A percentile compares a stretch with the other conserved stretches of the same genome.
Conservation (phyloP, 2,329 filamentous ascomycete species). For the Aspergillus pseudonomiae region DNA sequence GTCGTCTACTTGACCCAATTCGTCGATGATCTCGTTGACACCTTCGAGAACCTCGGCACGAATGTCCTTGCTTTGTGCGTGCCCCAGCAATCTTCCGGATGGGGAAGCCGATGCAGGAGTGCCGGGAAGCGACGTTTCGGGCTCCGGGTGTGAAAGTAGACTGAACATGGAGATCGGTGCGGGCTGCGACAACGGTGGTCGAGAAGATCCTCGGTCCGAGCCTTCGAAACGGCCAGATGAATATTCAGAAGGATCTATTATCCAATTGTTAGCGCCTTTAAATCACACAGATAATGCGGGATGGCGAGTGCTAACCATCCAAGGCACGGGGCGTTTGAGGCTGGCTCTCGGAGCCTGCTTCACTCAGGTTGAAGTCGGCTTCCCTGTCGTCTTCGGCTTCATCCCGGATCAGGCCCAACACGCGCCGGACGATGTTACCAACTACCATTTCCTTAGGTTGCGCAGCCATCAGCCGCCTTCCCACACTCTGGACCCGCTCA, state of each 20-base stretch:
- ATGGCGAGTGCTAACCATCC: constrained; percentile 34
- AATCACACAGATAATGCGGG: background rate
- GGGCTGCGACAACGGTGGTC: constrained; percentile 65
- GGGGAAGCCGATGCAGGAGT: constrained; percentile 39
- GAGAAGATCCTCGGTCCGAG: constrained; percentile 40
- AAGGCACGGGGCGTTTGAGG: constrained; percentile 44
- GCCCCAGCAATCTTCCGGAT: constrained; percentile 35
- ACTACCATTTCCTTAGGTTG: constrained; percentile 90
- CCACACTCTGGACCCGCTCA: constrained; percentile 76
- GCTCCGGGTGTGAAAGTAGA: constrained; percentile 71
- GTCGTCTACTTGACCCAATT: constrained; percentile 88
- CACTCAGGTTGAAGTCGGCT: constrained; percentile 61
- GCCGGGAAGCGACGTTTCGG: constrained; percentile 46
- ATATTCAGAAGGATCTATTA: constrained; percentile 32
- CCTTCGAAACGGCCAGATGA: constrained; percentile 33
- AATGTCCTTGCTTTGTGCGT: constrained; percentile 61
- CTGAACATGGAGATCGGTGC: constrained; percentile 80
- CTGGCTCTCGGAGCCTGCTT: constrained; percentile 60
- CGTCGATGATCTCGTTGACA: constrained; percentile 94
- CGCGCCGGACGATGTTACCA: constrained; percentile 89
- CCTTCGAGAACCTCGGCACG: constrained; percentile 90
- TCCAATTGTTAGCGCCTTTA: constrained; percentile 14
- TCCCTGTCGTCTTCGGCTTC: constrained; percentile 82
- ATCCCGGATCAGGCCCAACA: constrained; percentile 87
- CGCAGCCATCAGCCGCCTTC: constrained; percentile 75